Evolutionary conservation across 371 early-diverging fungal species (phyloP), one percentile per base, ranked within the genome.

Genomic region (Mortierella sp.): DNA sequence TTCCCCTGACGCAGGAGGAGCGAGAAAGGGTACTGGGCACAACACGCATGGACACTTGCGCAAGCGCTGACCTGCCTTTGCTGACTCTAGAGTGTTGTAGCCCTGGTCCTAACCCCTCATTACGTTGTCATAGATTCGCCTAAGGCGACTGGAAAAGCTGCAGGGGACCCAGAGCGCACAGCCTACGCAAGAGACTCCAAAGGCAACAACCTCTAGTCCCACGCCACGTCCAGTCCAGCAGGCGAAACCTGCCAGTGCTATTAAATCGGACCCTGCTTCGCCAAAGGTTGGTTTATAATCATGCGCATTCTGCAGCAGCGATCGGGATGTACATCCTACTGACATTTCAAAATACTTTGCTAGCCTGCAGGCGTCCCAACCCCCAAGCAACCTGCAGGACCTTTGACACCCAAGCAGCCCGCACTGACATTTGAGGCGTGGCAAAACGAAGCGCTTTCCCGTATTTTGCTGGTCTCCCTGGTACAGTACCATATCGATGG

Each of bases 361-460:
- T 34, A 34, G 34, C 7, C 34, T 34, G 34, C 34, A 34, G 34
- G 7, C 34, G 10, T 9, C 43, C 14, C 27, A 19, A n/a, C 14
- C 26, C 23, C 5, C 24, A 19, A 23, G 27, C 43, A 64, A 61
- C 42, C 60, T 34, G 56, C 70, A 16, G 67, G 60, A 39, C 55
- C 72, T 3, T 45, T 65, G 34, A 62, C 65, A 21, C 59, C 64
- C 19, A 67, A 56, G 48, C 64, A 67, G 48, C 80, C 90, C 8
- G 81, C 81, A 24, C 85, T 88, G 67, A 80, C 87, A n/a, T 87
- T 93, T 66, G 92, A 90, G 21, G 90, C 93, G 39, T 95, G 97
- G 97, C 93, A 93, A 70, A 90, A 93, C 66, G 89, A 90, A 47
- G 93, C 92, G 0, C 74, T 94, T 18, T 90, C 92, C 18, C 89